A percentile compares a stretch with the other conserved stretches of the same genome.
Conservation (phyloP, 2,329 filamentous ascomycete genomes). For the Stromatinia cepivora region DNA sequence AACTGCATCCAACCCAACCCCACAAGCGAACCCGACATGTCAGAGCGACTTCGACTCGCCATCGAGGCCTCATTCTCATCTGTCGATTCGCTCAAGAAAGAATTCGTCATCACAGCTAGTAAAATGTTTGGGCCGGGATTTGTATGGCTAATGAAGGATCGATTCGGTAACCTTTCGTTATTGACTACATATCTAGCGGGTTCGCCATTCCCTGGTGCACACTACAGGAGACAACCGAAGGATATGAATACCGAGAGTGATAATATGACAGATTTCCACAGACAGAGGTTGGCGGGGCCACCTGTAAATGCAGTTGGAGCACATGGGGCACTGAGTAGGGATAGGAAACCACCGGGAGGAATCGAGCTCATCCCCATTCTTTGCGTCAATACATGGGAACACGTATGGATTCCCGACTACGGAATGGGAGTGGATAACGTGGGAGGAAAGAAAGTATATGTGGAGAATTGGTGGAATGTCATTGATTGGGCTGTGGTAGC, state of each 20-base stretch:
- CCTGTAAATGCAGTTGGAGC: conserved; percentile 42
- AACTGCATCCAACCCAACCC: conserved; percentile 50
- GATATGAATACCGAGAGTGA: conserved; percentile 67
- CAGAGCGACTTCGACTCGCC: conserved; percentile 58
- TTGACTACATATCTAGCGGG: conserved; percentile 90
- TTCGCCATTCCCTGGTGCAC: conserved; percentile 80
- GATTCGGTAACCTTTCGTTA: conserved; percentile 57
- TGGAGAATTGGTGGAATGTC: conserved; percentile 81
- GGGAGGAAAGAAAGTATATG: conserved; percentile 72
- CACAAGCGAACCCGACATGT: conserved; percentile 43
- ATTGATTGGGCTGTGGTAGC: conserved; percentile 83
- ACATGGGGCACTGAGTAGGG: conserved; percentile 35
- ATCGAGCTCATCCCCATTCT: conserved; percentile 73
- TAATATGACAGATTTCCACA: conserved; percentile 44
- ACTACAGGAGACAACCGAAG: conserved; percentile 66
- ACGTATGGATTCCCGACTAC: conserved; percentile 86
- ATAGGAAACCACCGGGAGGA: conserved; percentile 58
- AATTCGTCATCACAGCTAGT: conserved; percentile 77
- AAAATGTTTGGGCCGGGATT: conserved; percentile 97
- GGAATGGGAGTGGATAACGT: conserved; percentile 56
- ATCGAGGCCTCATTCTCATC: conserved; percentile 76
- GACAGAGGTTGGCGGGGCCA: conserved; percentile 37
- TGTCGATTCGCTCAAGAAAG: conserved; percentile 75
- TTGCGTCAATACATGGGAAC: conserved; percentile 96
- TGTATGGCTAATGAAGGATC: conserved; percentile 79